Conservation (phyloP, 2,329 filamentous ascomycete genomes). For the Thielaviopsis populi region DNA sequence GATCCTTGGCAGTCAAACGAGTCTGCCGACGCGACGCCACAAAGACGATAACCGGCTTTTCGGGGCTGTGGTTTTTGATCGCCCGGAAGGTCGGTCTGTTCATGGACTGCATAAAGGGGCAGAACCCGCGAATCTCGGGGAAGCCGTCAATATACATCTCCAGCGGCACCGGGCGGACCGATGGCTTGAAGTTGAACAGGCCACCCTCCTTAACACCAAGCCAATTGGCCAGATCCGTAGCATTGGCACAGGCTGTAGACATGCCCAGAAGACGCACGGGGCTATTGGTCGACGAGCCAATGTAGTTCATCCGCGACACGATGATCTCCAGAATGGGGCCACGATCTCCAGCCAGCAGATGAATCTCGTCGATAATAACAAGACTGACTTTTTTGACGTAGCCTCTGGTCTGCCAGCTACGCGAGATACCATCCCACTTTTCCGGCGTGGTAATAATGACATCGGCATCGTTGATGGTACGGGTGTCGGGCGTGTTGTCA, state of each 20-base stretch:
- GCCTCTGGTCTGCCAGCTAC: conserved; percentile 94
- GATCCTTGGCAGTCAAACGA: conserved; percentile 80
- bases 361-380: conserved; percentile 97
- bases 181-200: conserved; percentile 94
- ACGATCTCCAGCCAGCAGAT: conserved; percentile 88
- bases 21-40: conserved; percentile 93
- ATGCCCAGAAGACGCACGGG: conserved; percentile 88
- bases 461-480: conserved; percentile 88
- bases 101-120: conserved; percentile 97
- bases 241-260: conserved; percentile 97
- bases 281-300: conserved; percentile 81
- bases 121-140: conserved; percentile 87
- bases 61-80: conserved; percentile 89
- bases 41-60: conserved; percentile 96
- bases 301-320: conserved; percentile 91
- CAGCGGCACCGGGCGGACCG: conserved; percentile 84
- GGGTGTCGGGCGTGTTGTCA: conserved; percentile 94
- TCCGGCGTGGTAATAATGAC: conserved; percentile 99
- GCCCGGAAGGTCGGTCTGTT: conserved; percentile 92
- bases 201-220: conserved; percentile 79
- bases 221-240: conserved; percentile 88
- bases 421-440: conserved; percentile 98
- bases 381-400: conserved; percentile 91
- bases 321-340: conserved; percentile 98
- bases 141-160: conserved; percentile 98